Evolutionary conservation across 768 basidiomycete genomes (phyloP).

Genomic region (Exsudoporus frostii): DNA sequence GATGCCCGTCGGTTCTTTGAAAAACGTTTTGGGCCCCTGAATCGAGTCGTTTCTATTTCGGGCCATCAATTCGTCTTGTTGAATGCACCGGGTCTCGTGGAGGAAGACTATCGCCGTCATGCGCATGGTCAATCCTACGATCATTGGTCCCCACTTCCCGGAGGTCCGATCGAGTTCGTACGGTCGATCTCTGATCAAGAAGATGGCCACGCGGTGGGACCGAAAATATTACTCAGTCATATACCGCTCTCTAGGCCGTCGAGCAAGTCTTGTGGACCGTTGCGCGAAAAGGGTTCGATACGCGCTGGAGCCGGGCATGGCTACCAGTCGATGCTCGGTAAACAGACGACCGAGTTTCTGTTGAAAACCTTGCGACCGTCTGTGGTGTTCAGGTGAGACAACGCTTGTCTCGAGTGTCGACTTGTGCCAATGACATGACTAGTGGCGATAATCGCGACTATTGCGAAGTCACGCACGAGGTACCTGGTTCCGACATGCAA

Average conservation of each 20-base stretch:
- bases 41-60: slow-evolving; percentile 55
- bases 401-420: neutral
- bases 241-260: slow-evolving; percentile 81
- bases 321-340: slow-evolving; percentile 80
- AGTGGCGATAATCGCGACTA: slow-evolving; percentile 93
- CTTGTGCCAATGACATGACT: neutral
- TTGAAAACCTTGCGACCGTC: slow-evolving; percentile 63
- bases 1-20: slow-evolving; percentile 57
- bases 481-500: slow-evolving; percentile 25
- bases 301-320: slow-evolving; percentile 74
- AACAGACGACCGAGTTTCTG: slow-evolving; percentile 73
- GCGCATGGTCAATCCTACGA: slow-evolving; percentile 47
- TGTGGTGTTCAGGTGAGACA: slow-evolving; percentile 65
- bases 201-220: slow-evolving; percentile 9
- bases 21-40: slow-evolving; percentile 65
- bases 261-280: slow-evolving; percentile 69
- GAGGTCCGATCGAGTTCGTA: slow-evolving; percentile 62
- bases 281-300: slow-evolving; percentile 71
- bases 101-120: slow-evolving; percentile 73
- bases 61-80: slow-evolving; percentile 73
- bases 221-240: slow-evolving; percentile 71
- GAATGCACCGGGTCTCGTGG: slow-evolving; percentile 76
- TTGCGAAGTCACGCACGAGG: slow-evolving; percentile 68
- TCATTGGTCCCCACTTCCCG: slow-evolving; percentile 50
- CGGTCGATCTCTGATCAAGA: slow-evolving; percentile 40